Conservation (phyloP, 1,284 basidiomycete species). For the Xerocomus amazonicus region DNA sequence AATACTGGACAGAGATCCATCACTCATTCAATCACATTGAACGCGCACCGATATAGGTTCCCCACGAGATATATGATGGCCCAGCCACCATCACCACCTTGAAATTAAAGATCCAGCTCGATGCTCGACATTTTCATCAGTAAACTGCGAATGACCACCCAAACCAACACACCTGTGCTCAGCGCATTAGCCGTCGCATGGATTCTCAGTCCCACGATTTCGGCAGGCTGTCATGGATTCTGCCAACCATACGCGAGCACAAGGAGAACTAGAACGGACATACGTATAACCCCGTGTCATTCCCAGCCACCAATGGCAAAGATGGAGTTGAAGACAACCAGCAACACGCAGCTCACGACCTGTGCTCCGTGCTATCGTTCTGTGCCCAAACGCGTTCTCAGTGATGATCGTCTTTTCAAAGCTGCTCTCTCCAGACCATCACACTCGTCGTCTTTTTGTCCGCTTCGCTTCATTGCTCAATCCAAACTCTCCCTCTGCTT, state of each 20-base stretch:
- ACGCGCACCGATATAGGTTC: slow-evolving; percentile 55
- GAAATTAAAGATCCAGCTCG: slow-evolving; percentile 65
- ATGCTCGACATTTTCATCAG: slow-evolving; percentile 28
- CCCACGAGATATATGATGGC: slow-evolving; percentile 59
- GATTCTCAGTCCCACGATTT: slow-evolving; percentile 59
- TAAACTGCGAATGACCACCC: background rate
- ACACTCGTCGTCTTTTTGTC: too few species aligned
- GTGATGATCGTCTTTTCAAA: too few species aligned
- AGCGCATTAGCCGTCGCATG: slow-evolving; percentile 67
- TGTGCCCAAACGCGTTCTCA: too few species aligned
- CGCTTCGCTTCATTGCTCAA: too few species aligned
- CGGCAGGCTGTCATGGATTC: slow-evolving; percentile 46
- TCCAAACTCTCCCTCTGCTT: too few species aligned
- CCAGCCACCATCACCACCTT: slow-evolving; percentile 67
- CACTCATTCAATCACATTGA: background rate
- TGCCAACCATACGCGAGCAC: background rate
- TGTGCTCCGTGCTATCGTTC: too few species aligned
- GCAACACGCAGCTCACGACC: slow-evolving; percentile 44
- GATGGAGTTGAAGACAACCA: slow-evolving; percentile 35
- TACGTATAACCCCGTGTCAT: slow-evolving; percentile 70
- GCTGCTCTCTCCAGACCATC: too few species aligned
- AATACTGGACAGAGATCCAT: slow-evolving; percentile 41
- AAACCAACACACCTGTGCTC: slow-evolving; percentile 40
- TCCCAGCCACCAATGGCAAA: slow-evolving; percentile 38
- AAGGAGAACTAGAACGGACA: slow-evolving; percentile 19